Evolutionary conservation across 129 eudicot species (phyloP).

Genomic region (Rutidosis leptorrhynchoides): DNA sequence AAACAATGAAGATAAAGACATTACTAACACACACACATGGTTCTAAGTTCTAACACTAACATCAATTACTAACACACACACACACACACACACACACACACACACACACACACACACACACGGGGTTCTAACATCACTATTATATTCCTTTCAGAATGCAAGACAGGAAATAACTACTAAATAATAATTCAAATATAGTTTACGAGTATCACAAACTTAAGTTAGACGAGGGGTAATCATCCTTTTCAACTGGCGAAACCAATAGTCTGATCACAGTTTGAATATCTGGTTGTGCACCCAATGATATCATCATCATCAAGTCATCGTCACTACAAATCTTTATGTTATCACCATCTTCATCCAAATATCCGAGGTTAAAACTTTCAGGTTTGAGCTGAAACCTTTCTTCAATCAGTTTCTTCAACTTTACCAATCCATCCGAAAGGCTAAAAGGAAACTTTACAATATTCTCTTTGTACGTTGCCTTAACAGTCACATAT

Average conservation of each 20-base stretch:
- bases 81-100: neutral
- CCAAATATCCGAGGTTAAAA: slow-evolving; percentile 18
- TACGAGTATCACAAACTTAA: neutral
- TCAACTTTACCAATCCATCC: slow-evolving; percentile 22
- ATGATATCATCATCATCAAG: slow-evolving; percentile 2
- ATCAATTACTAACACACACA: neutral
- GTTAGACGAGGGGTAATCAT: neutral
- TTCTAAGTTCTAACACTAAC: no score
- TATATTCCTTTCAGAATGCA: neutral
- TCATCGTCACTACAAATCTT: slow-evolving; percentile 10
- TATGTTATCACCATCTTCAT: slow-evolving; percentile 17
- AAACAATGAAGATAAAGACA: neutral
- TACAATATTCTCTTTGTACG: neutral
- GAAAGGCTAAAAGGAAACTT: slow-evolving; percentile 7
- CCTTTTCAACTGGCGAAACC: neutral
- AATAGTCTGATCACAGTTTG: slow-evolving; percentile 15
- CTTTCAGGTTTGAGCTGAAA: slow-evolving; percentile 5
- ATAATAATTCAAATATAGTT: neutral
- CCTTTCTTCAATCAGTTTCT: slow-evolving; percentile 9
- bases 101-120: neutral
- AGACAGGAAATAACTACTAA: neutral
- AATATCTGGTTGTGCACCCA: slow-evolving; percentile 2
- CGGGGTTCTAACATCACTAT: neutral
- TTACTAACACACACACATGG: neutral
- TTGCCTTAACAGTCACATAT: slow-evolving; percentile 2